These are phyloP conservation scores for Nitzschia sp. DNA, from an alignment of 108 stramenopile genomes.

Conservation along the genomic window DNA sequence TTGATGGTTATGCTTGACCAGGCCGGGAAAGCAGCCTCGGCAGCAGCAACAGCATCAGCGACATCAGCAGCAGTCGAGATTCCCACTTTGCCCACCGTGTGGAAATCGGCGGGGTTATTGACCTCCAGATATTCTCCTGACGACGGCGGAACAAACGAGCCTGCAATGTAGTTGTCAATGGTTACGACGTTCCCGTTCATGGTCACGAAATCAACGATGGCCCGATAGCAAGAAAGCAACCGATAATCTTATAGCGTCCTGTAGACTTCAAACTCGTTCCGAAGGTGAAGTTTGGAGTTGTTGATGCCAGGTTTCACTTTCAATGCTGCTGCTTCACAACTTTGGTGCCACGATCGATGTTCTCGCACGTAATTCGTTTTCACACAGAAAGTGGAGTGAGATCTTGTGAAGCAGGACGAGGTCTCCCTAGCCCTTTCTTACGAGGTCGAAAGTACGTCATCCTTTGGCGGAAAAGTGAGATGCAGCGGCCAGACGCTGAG, in stretches of 20 bases:
- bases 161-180: slow-evolving; percentile 75
- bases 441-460: no score
- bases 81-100: slow-evolving; percentile 62
- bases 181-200: slow-evolving; percentile 13
- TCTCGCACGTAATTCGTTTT: no score
- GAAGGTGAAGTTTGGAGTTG: no score
- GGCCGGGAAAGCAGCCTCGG: slow-evolving; percentile 71
- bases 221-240: not conserved
- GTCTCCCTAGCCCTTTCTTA: no score
- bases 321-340: no score
- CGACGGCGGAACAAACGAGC: slow-evolving; percentile 52
- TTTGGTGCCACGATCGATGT: no score
- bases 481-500: no score
- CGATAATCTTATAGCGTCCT: not conserved
- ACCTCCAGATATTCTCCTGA: slow-evolving; percentile 60
- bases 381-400: no score
- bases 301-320: no score
- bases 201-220: not conserved
- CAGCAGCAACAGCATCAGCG: slow-evolving; percentile 70
- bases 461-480: no score
- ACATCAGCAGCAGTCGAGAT: slow-evolving; percentile 75
- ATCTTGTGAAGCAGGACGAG: no score
- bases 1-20: slow-evolving; percentile 84
- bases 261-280: not conserved
- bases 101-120: slow-evolving; percentile 48